A percentile compares a stretch with the other conserved stretches of the same genome.
phyloP scores from a whole-genome alignment of 2,329 filamentous ascomycete genomes.

The Hypoxylon rubiginosum region DNA sequence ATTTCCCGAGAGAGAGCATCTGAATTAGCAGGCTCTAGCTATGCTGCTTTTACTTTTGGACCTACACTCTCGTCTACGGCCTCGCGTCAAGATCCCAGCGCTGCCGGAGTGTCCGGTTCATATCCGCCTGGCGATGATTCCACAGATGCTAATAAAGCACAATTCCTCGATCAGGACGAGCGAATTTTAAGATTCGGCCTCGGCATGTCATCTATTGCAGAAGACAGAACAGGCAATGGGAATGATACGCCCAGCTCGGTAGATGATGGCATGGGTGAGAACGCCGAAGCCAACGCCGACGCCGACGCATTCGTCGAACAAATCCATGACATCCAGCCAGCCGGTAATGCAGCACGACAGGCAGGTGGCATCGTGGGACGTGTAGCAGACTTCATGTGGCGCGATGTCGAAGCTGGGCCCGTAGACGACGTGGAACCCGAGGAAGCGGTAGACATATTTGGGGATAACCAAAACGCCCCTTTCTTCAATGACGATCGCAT shows the following conservation, averaged over 20 bases:
- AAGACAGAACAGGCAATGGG: slow-evolving; percentile 5
- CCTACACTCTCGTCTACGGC: slow-evolving; percentile 5
- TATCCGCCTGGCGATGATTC: background rate
- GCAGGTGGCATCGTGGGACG: slow-evolving; percentile 57
- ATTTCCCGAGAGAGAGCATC: slow-evolving; percentile 18
- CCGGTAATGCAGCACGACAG: slow-evolving; percentile 25
- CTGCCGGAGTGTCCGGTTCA: background rate
- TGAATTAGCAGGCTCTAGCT: slow-evolving; percentile 16
- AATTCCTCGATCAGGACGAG: background rate
- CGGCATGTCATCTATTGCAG: background rate
- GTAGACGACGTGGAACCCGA: slow-evolving; percentile 58
- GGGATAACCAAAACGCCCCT: slow-evolving; percentile 59
- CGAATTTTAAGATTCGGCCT: background rate
- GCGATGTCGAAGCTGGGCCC: slow-evolving; percentile 61
- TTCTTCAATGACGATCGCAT: slow-evolving; percentile 56
- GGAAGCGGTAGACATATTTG: slow-evolving; percentile 71
- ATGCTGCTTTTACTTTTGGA: background rate
- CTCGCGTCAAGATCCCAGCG: background rate
- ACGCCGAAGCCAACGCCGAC: slow-evolving; percentile 5
- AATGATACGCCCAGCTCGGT: background rate
- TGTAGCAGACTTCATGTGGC: slow-evolving; percentile 74
- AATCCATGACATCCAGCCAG: slow-evolving; percentile 18
- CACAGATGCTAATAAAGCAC: background rate
- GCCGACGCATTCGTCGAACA: too few relatives aligned
- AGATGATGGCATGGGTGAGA: slow-evolving; percentile 9